Evolutionary conservation across 1,284 basidiomycete species (phyloP).

Genomic region (Earliella scabrosa): DNA sequence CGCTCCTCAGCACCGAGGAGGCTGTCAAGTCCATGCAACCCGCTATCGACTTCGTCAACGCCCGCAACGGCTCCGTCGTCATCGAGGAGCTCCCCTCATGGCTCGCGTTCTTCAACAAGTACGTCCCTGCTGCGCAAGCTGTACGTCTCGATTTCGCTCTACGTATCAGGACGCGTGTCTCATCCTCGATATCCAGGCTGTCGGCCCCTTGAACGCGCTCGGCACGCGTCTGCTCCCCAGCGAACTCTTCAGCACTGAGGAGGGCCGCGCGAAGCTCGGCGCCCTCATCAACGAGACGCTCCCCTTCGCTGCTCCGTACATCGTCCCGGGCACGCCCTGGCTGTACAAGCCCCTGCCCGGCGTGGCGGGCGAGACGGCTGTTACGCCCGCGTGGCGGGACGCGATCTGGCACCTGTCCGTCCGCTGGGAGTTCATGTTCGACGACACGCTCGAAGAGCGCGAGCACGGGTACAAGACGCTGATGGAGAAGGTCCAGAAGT

Average conservation of each 20-base stretch:
- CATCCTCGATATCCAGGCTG: constrained; percentile 25
- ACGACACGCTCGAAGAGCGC: constrained; percentile 45
- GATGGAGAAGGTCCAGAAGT: constrained; percentile 40
- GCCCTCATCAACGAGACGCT: constrained; percentile 33
- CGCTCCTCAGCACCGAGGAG: constrained; percentile 12
- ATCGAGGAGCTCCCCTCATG: constrained; percentile 38
- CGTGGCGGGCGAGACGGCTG: constrained; percentile 41
- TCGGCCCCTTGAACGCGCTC: constrained; percentile 34
- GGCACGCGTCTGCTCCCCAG: constrained; percentile 38
- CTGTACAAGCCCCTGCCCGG: constrained; percentile 41
- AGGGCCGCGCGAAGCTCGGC: constrained; percentile 29
- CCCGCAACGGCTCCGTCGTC: constrained; percentile 36
- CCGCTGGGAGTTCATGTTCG: constrained; percentile 40
- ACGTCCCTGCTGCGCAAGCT: constrained; percentile 31
- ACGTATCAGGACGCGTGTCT: background rate
- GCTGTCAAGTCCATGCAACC: constrained; percentile 32
- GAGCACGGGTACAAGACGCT: constrained; percentile 38
- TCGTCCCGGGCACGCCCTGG: constrained; percentile 43
- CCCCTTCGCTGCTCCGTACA: constrained; percentile 32
- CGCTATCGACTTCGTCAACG: constrained; percentile 34
- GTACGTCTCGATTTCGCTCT: constrained; percentile 19
- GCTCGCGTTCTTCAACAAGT: constrained; percentile 38
- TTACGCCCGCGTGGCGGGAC: constrained; percentile 51
- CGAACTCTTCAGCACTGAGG: constrained; percentile 31
- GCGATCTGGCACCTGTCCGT: constrained; percentile 45